Percentiles rank a stretch among this genome's conserved stretches.
Evolutionary conservation across 345 rosid species (phyloP).

Genomic region (Carallia pectinifolia): DNA sequence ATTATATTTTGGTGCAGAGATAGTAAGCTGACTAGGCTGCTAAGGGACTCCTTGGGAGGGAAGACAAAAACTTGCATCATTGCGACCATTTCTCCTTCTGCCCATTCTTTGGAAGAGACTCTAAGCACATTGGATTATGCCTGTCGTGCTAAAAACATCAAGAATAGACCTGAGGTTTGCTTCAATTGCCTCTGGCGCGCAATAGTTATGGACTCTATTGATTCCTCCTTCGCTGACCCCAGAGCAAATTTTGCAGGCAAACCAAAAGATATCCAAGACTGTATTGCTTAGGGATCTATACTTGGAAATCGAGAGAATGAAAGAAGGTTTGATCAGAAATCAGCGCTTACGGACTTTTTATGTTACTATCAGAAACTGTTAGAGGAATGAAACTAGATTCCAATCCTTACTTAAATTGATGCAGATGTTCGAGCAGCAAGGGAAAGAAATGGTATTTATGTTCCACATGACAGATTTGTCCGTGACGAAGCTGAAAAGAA

Average conservation of each 20-base stretch:
- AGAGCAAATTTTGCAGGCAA: conserved; percentile 56
- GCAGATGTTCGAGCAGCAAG: conserved; percentile 94
- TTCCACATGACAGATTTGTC: conserved; percentile 76
- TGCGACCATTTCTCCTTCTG: conserved; percentile 93
- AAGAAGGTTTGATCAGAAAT: conserved; percentile 59
- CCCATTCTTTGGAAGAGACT: conserved; percentile 82
- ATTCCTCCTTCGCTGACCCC: conserved; percentile 15
- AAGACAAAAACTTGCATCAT: conserved; percentile 95
- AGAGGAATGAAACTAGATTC: conserved; percentile 8
- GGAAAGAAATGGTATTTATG: conserved; percentile 84
- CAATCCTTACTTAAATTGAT: conserved; percentile 5
- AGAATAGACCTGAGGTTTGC: conserved; percentile 89
- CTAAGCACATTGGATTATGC: conserved; percentile 94
- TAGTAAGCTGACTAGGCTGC: conserved; percentile 91
- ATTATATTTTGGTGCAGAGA: conserved; percentile 47
- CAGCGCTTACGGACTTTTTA: conserved; percentile 1
- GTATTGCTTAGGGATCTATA: conserved; percentile 84
- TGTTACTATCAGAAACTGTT: background rate
- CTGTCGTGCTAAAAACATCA: conserved; percentile 86
- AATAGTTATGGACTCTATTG: background rate
- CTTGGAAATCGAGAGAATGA: conserved; percentile 83
- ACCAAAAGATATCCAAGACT: conserved; percentile 84
- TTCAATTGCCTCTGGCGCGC: conserved; percentile 7
- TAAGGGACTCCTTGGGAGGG: conserved; percentile 92
- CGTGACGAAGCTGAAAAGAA: conserved; percentile 93